These are phyloP conservation scores for Ambrosia artemisiifolia DNA, from an alignment of 129 eudicot species.

Conservation along the genomic window DNA sequence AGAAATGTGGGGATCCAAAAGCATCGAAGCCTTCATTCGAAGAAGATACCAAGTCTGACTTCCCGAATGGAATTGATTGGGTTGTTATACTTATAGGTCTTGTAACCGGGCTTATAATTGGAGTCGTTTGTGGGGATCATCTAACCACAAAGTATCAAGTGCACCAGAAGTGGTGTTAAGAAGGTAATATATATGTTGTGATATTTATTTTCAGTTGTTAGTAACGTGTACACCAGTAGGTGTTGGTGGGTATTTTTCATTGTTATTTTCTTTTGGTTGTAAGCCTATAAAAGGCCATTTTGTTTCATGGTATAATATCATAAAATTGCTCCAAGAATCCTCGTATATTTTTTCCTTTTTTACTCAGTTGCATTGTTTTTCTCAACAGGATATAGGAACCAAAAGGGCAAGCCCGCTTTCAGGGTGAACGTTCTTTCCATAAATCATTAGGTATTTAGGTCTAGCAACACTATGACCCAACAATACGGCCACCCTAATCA, in stretches of 20 bases:
- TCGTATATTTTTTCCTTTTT: no score
- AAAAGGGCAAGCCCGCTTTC: slow-evolving; percentile 56
- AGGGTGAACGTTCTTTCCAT: slow-evolving; percentile 78
- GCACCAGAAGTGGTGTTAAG: not conserved
- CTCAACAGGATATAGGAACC: slow-evolving; percentile 57
- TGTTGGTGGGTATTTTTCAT: no score
- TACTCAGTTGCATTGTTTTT: not conserved
- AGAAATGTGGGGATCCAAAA: slow-evolving; percentile 2
- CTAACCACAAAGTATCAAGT: not conserved
- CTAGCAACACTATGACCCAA: slow-evolving; percentile 45
- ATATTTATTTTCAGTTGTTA: no score
- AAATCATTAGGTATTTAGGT: slow-evolving; percentile 53
- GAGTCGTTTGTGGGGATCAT: slow-evolving; percentile 10
- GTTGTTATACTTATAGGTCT: slow-evolving; percentile 9
- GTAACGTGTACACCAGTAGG: no score
- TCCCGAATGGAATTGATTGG: slow-evolving; percentile 32
- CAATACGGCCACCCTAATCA: not conserved
- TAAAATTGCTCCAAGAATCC: no score
- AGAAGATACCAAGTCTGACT: not conserved
- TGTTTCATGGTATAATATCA: no score
- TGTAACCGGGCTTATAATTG: slow-evolving; percentile 19
- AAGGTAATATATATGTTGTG: no score
- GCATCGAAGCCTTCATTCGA: not conserved
- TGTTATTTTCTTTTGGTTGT: no score
- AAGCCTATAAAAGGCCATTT: no score